Conservation (phyloP, 2,329 filamentous ascomycete genomes). For the Fusarium odoratissimum region DNA sequence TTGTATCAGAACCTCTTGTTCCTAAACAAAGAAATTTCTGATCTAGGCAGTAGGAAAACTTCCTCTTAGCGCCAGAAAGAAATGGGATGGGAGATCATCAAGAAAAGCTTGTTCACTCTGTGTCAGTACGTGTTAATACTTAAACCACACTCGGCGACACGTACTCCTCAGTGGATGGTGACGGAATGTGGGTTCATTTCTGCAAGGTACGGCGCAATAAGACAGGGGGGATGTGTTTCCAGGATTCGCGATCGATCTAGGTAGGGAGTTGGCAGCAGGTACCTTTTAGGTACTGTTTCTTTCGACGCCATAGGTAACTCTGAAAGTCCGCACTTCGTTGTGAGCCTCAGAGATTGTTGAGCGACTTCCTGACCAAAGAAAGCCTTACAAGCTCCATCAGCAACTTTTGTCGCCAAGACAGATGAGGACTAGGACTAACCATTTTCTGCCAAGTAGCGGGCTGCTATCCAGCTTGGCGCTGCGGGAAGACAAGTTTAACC, state of each 20-base stretch:
- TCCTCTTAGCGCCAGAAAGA: neutral
- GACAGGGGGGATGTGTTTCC: slow-evolving; percentile 21
- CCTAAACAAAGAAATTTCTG: neutral
- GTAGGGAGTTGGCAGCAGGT: slow-evolving; percentile 2
- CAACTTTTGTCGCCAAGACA: slow-evolving; percentile 14
- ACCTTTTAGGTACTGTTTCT: slow-evolving; percentile 13
- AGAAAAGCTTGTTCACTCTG: slow-evolving; percentile 21
- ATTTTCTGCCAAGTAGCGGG: slow-evolving; percentile 22
- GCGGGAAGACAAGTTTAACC: slow-evolving; percentile 30
- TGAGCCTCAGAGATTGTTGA: neutral
- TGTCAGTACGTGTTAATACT: slow-evolving; percentile 10
- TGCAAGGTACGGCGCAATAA: slow-evolving; percentile 35
- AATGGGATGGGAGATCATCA: neutral
- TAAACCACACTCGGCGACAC: slow-evolving; percentile 16
- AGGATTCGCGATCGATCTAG: slow-evolving; percentile 40
- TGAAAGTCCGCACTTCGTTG: neutral
- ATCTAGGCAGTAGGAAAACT: neutral
- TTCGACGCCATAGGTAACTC: neutral
- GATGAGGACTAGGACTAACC: slow-evolving; percentile 11
- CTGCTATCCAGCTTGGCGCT: slow-evolving; percentile 29
- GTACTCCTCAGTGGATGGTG: slow-evolving; percentile 21
- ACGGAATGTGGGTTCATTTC: slow-evolving; percentile 34
- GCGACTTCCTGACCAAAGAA: neutral
- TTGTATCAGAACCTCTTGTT: neutral
- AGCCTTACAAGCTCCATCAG: slow-evolving; percentile 9